These are phyloP conservation scores for Boletus edulis DNA, from an alignment of 768 basidiomycete species.

Conservation along the genomic window DNA sequence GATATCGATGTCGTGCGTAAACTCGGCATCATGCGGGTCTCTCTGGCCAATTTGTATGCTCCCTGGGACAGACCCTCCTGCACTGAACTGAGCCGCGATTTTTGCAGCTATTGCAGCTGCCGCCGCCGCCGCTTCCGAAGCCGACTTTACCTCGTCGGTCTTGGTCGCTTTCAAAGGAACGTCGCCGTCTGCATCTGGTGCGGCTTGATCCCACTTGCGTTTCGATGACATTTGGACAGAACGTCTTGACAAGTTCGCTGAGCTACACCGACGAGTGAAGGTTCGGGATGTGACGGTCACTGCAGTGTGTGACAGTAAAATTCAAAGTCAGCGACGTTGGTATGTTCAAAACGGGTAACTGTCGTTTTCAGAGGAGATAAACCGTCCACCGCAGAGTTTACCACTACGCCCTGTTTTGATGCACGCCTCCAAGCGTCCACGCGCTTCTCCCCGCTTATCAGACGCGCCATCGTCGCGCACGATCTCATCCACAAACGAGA, in stretches of 20 bases:
- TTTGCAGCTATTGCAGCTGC: constrained; percentile 91
- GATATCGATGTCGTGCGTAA: constrained; percentile 91
- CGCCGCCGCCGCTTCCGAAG: constrained; percentile 62
- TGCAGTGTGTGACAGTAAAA: constrained; percentile 1
- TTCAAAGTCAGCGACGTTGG: constrained; percentile 21
- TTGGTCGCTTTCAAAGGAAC: constrained; percentile 45
- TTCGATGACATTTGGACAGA: constrained; percentile 55
- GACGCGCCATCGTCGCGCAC: constrained; percentile 35
- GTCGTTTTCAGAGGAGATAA: background rate
- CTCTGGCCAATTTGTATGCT: constrained; percentile 45
- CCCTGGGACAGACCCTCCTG: constrained; percentile 37
- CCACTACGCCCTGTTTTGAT: constrained; percentile 7
- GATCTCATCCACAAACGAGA: constrained; percentile 8
- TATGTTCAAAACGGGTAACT: constrained; percentile 1
- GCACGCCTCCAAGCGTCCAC: constrained; percentile 33
- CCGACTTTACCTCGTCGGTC: constrained; percentile 48
- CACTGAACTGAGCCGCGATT: constrained; percentile 85
- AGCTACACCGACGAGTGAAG: background rate
- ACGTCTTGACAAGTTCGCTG: no score
- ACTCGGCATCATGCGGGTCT: constrained; percentile 77
- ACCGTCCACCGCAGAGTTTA: background rate
- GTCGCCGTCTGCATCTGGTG: constrained; percentile 43
- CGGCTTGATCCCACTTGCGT: constrained; percentile 80
- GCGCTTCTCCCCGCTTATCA: constrained; percentile 27
- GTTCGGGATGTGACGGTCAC: constrained; percentile 16